These are phyloP conservation scores for Diplodia seriata DNA, from an alignment of 2,329 filamentous ascomycete genomes.

Conservation along the genomic window DNA sequence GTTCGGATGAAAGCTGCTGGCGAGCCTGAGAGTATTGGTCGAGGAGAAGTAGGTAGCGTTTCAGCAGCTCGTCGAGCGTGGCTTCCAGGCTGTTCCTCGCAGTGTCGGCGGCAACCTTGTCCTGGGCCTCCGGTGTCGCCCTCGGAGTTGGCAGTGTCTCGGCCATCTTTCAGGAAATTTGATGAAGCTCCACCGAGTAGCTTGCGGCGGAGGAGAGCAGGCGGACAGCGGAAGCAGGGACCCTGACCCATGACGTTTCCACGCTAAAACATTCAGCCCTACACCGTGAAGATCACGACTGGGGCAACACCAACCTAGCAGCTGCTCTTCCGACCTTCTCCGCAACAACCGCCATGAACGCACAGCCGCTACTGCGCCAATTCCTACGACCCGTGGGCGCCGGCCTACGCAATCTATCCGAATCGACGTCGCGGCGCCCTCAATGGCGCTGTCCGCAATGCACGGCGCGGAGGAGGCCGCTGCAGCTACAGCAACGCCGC, in stretches of 20 bases:
- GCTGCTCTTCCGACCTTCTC: conserved; percentile 1
- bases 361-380: conserved; percentile 15
- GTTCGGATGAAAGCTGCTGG: conserved; percentile 59
- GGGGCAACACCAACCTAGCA: conserved; percentile 14
- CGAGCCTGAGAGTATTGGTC: conserved; percentile 71
- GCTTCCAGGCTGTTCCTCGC: conserved; percentile 43
- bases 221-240: conserved; percentile 1
- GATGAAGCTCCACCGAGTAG: conserved; percentile 4
- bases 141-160: conserved; percentile 3
- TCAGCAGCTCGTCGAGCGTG: conserved; percentile 68
- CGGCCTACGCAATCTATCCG: conserved; percentile 8
- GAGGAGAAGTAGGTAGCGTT: conserved; percentile 69
- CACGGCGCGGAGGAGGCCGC: conserved; percentile 11
- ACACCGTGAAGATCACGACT: conserved; percentile 21
- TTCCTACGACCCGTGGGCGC: conserved; percentile 3
- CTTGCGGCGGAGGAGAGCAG: neutral
- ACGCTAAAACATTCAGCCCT: conserved; percentile 26
- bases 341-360: conserved; percentile 17
- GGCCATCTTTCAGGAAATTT: conserved; percentile 1
- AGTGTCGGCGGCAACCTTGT: neutral
- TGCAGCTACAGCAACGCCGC: conserved; percentile 34
- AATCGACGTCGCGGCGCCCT: neutral
- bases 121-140: neutral
- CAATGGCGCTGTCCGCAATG: conserved; percentile 33
- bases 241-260: conserved; percentile 16